phyloP scores from a whole-genome alignment of 495 filamentous ascomycete genomes.

The Aspergillus funiculosus region DNA sequence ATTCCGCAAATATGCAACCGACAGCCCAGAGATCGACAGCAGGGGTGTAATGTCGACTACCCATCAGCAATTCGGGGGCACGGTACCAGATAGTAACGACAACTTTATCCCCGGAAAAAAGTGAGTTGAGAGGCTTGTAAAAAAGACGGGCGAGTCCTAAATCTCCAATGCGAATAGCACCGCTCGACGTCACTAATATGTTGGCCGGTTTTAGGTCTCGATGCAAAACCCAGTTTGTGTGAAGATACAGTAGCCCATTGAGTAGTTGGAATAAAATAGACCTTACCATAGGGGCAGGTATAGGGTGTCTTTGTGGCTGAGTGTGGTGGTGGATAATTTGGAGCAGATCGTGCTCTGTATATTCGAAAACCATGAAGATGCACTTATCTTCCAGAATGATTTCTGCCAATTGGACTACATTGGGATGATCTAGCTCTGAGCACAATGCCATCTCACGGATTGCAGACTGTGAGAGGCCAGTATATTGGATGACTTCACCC shows the following conservation, averaged over 20 bases:
- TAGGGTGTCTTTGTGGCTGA: conserved; percentile 75
- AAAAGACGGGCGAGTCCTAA: conserved; percentile 88
- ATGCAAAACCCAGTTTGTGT: conserved; percentile 95
- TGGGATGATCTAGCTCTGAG: conserved; percentile 81
- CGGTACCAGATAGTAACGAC: conserved; percentile 99
- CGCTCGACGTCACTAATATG: conserved; percentile 91
- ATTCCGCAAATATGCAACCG: conserved; percentile 95
- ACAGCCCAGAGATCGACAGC: conserved; percentile 97
- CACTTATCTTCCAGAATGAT: conserved; percentile 98
- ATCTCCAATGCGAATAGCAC: conserved; percentile 90
- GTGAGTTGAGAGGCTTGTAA: conserved; percentile 82
- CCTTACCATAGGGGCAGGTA: conserved; percentile 81
- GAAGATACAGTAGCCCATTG: conserved; percentile 89
- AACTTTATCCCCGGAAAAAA: conserved; percentile 94
- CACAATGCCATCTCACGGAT: conserved; percentile 99
- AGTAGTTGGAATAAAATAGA: conserved; percentile 92
- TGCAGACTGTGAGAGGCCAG: conserved; percentile 94
- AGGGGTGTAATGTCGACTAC: conserved; percentile 88
- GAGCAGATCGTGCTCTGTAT: conserved; percentile 91
- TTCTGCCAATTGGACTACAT: conserved; percentile 87
- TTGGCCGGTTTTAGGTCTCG: conserved; percentile 97
- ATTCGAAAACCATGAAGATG: conserved; percentile 99
- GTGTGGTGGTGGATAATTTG: conserved; percentile 99
- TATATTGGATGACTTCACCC: conserved; percentile 89
- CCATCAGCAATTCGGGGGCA: conserved; percentile 87